Conservation (phyloP, 2,329 filamentous ascomycete species). For the Rhynchosporium graminicola region DNA sequence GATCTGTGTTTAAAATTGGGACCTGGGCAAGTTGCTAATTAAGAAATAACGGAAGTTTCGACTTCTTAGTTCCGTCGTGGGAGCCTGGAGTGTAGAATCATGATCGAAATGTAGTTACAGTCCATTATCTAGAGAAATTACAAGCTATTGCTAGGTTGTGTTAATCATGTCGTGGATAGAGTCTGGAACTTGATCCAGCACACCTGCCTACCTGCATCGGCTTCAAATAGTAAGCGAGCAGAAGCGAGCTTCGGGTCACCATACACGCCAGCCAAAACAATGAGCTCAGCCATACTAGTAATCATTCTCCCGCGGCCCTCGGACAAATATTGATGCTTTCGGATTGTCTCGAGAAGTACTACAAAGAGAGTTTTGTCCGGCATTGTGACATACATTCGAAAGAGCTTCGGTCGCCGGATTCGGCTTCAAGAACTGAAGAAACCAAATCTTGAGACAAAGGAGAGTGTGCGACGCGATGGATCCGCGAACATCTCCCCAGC, state of each 20-base stretch:
- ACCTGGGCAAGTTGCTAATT: too few relatives aligned
- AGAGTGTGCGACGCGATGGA: not conserved
- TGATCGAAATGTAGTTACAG: too few relatives aligned
- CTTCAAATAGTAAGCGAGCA: not conserved
- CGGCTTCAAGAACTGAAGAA: not conserved
- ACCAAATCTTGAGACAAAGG: not conserved
- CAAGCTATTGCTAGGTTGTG: too few relatives aligned
- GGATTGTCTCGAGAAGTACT: not conserved
- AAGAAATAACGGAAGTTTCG: too few relatives aligned
- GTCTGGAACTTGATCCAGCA: too few relatives aligned
- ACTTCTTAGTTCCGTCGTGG: too few relatives aligned
- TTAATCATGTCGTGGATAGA: too few relatives aligned
- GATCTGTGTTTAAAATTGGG: too few relatives aligned
- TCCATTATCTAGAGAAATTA: too few relatives aligned
- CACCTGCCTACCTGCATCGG: too few relatives aligned
- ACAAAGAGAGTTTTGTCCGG: not conserved
- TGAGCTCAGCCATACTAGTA: too few relatives aligned
- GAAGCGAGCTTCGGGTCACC: slow-evolving; percentile 3
- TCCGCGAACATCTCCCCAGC: not conserved
- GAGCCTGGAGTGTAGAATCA: too few relatives aligned
- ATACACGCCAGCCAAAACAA: not conserved
- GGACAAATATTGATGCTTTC: not conserved
- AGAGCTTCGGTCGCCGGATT: not conserved
- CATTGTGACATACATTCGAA: not conserved
- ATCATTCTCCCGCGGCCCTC: not conserved